phyloP scores from a whole-genome alignment of 495 filamentous ascomycete species.

The Paragyromitra xinjiangensis region DNA sequence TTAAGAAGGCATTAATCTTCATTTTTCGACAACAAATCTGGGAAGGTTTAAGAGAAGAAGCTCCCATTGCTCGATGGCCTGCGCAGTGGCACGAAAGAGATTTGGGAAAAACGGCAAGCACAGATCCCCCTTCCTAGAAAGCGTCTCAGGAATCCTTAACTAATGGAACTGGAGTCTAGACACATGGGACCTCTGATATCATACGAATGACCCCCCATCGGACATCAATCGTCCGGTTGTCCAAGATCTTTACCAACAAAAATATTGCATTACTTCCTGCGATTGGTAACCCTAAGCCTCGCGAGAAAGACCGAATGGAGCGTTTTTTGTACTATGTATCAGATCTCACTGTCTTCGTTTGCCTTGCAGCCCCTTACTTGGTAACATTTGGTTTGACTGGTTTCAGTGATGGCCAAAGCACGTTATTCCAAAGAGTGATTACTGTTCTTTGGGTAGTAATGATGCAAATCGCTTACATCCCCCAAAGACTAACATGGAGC shows the following conservation, averaged over 20 bases:
- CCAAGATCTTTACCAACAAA: background rate
- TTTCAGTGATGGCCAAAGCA: background rate
- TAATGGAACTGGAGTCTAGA: background rate
- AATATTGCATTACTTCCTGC: background rate
- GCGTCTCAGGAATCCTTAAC: background rate
- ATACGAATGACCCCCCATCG: background rate
- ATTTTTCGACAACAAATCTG: background rate
- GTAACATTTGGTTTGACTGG: background rate
- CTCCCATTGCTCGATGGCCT: background rate
- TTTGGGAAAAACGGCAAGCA: background rate
- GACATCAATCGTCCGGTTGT: conserved; percentile 1
- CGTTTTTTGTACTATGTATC: background rate
- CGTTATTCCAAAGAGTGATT: background rate
- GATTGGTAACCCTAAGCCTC: background rate
- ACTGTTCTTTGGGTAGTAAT: background rate
- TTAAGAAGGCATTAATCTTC: background rate
- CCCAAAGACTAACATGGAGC: background rate
- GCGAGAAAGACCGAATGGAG: background rate
- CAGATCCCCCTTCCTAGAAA: too few relatives aligned
- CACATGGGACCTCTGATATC: background rate
- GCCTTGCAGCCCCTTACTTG: background rate
- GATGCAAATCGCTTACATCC: conserved; percentile 6
- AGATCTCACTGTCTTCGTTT: background rate
- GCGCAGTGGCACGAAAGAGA: background rate
- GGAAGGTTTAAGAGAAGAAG: conserved; percentile 4